phyloP scores from a whole-genome alignment of 129 eudicot species.

The Heracleum sosnowskyi region DNA sequence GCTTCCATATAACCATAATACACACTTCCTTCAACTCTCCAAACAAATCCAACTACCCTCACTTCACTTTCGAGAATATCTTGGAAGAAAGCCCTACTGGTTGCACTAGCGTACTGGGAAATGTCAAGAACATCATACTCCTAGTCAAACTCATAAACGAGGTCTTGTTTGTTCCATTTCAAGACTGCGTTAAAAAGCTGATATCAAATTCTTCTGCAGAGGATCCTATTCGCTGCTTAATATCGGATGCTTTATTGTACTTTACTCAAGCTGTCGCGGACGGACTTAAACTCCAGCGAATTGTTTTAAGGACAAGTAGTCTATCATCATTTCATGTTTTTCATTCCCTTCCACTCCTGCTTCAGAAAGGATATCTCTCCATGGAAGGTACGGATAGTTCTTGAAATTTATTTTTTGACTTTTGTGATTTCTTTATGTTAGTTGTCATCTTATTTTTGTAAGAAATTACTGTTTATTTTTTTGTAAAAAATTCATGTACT shows the following conservation, averaged over 20 bases:
- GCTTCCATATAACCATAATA: not conserved
- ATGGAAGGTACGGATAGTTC: not conserved
- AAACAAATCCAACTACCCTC: not conserved
- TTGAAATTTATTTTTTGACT: too few relatives aligned
- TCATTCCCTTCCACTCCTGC: not conserved
- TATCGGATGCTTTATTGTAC: not conserved
- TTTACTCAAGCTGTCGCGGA: not conserved
- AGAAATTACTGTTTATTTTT: too few relatives aligned
- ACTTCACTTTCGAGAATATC: not conserved
- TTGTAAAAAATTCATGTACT: not conserved
- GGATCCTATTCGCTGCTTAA: not conserved
- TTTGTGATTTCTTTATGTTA: too few relatives aligned
- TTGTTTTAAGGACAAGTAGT: not conserved
- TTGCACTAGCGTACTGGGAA: not conserved
- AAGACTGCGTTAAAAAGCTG: not conserved
- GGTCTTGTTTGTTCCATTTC: not conserved
- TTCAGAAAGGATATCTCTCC: conserved; percentile 2
- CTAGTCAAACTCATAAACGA: not conserved
- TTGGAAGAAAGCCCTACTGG: not conserved
- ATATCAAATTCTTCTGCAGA: not conserved
- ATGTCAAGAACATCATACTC: not conserved
- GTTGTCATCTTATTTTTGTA: not conserved
- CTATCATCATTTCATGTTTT: not conserved
- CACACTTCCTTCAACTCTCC: conserved; percentile 2
- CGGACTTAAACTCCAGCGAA: not conserved